Evolutionary conservation across 1,284 basidiomycete species (phyloP).

Genomic region (Puccinia horiana): DNA sequence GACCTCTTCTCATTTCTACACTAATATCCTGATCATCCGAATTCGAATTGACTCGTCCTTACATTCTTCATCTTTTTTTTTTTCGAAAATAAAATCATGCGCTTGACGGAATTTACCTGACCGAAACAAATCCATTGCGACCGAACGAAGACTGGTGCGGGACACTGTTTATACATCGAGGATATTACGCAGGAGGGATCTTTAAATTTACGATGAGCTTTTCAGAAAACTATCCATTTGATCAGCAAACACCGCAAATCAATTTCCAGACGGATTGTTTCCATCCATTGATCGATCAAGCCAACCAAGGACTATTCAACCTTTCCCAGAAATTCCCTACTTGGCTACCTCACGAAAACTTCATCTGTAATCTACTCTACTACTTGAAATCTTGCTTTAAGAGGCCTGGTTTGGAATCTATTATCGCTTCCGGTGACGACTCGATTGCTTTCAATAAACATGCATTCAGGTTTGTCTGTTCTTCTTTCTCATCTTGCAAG

Average conservation of each 20-base stretch:
- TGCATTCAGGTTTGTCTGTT: conserved; percentile 32
- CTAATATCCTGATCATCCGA: not conserved
- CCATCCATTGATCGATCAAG: conserved; percentile 48
- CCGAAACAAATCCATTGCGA: not conserved
- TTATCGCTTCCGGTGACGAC: conserved; percentile 36
- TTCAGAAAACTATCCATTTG: conserved; percentile 35
- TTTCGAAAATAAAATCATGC: no score
- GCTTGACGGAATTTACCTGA: not conserved
- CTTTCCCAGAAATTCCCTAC: conserved; percentile 7
- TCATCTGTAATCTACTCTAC: conserved; percentile 29
- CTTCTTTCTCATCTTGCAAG: not conserved
- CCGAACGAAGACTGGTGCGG: conserved; percentile 37
- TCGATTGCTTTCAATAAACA: conserved; percentile 34
- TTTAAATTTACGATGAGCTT: conserved; percentile 36
- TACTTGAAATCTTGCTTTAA: conserved; percentile 47
- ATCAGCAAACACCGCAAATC: conserved; percentile 22
- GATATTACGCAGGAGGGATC: conserved; percentile 47
- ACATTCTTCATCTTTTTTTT: no score
- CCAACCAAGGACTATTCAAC: conserved; percentile 29
- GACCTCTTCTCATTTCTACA: not conserved
- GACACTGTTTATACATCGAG: conserved; percentile 43
- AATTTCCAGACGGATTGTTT: conserved; percentile 43
- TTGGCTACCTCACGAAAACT: conserved; percentile 25
- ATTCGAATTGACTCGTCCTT: not conserved
- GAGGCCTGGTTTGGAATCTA: conserved; percentile 38